A percentile compares a stretch with the other conserved stretches of the same genome.
Conservation (phyloP, 2,329 filamentous ascomycete genomes). For the Fusarium proliferatum region DNA sequence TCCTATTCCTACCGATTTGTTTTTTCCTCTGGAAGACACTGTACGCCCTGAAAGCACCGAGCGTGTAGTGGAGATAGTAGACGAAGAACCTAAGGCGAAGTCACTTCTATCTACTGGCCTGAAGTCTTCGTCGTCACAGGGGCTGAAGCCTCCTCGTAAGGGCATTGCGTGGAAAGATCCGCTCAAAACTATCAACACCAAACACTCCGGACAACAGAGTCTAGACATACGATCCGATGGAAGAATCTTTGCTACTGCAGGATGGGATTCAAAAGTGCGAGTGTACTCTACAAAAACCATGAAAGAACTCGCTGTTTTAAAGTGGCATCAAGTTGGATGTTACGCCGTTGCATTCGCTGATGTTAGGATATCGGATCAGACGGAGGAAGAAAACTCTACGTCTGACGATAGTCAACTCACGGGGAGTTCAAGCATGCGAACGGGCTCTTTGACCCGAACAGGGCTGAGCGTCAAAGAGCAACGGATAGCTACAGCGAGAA, state of each 20-base stretch:
- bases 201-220: conserved; percentile 90
- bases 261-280: conserved; percentile 86
- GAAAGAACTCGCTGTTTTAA: conserved; percentile 89
- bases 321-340: conserved; percentile 92
- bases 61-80: conserved; percentile 43
- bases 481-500: conserved; percentile 71
- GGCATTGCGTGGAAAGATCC: conserved; percentile 57
- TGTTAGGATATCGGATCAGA: conserved; percentile 42
- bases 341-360: conserved; percentile 81
- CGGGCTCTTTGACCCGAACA: conserved; percentile 3
- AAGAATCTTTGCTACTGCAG: conserved; percentile 86
- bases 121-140: not conserved
- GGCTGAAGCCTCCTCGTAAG: conserved; percentile 26
- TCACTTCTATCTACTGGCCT: conserved; percentile 45
- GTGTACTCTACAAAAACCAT: conserved; percentile 85
- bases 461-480: conserved; percentile 66
- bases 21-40: conserved; percentile 18
- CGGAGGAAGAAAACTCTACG: not conserved
- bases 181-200: conserved; percentile 76
- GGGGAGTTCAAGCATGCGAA: not conserved
- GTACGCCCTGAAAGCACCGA: conserved; percentile 15
- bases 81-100: conserved; percentile 17
- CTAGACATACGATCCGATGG: conserved; percentile 82
- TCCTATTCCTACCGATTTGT: conserved; percentile 61
- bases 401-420: not conserved